Evolutionary conservation across 140 eudicot species (phyloP), one percentile per base, ranked within the genome.

Genomic region (Flaveria floridana): DNA sequence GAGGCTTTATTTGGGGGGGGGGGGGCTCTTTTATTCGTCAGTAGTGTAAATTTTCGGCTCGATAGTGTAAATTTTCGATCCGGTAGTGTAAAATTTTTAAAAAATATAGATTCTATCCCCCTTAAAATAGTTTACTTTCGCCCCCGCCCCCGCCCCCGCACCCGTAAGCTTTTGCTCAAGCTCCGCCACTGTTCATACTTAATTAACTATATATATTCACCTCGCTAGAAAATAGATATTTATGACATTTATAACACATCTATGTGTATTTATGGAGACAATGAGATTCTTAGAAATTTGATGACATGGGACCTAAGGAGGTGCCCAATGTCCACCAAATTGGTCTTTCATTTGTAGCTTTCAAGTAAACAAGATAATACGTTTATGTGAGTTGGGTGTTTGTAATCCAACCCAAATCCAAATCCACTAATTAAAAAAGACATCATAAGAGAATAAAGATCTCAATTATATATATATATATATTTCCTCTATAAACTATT

Each of bases 271-370:
- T 20, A 55, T 72, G 44, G 48, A 18, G 83, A 79, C 13, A 73
- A 19, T 66, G 83, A 79, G 71, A 30, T 73, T 39, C 16, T 67
- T 66, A 46, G 3, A 73, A 67, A 48, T 25, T 66, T 79, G 83
- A 79, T 66, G 71, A 73, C 64, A 73, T 79, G 83, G 79, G 79
- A 20, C 83, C 83, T 26, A 55, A 39, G 61, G 69, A 73, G 23
- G 71, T 72, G 74, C 53, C 79, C 56, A 78, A 71, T 52, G 30
- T 71, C 83, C 68, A 72, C 21, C 75, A 69, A 79, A 44, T 41
- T 79, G 37, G 67, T 59, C 75, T 73, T 56, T 56, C 47, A 73
- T 79, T 79, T 79, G 75, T 6, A 14, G 37, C 14, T 78, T 28
- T 56, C 70, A 65, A 19, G 39, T 66, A 73, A 73, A 73, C 65